Percentiles rank a stretch among this genome's conserved stretches.
These are phyloP conservation scores for Aspergillus sp. DNA, from an alignment of 2,329 filamentous ascomycete species.

Conservation along the genomic window DNA sequence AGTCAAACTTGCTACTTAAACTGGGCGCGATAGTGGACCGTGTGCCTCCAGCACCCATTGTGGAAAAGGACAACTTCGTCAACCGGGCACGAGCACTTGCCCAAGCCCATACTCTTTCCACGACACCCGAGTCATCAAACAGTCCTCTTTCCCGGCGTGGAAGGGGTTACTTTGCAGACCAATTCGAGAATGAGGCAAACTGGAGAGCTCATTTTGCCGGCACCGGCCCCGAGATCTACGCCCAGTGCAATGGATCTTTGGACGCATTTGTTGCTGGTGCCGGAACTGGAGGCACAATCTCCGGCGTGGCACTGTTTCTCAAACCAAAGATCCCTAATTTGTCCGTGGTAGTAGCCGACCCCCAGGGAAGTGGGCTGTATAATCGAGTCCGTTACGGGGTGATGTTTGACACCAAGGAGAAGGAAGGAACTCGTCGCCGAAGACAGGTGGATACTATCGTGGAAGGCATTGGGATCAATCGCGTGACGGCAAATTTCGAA, in stretches of 20 bases:
- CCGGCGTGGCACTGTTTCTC: slow-evolving; percentile 78
- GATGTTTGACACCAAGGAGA: slow-evolving; percentile 88
- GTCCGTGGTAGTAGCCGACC: slow-evolving; percentile 82
- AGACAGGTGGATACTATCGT: slow-evolving; percentile 95
- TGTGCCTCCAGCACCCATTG: slow-evolving; percentile 86
- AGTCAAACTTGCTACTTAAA: slow-evolving; percentile 82
- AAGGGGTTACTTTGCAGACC: slow-evolving; percentile 88
- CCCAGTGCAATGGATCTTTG: slow-evolving; percentile 70
- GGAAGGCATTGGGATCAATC: slow-evolving; percentile 93
- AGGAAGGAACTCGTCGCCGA: slow-evolving; percentile 83
- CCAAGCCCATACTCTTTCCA: slow-evolving; percentile 62
- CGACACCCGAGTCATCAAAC: slow-evolving; percentile 20
- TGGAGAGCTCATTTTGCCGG: slow-evolving; percentile 77
- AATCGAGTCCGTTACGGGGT: slow-evolving; percentile 91
- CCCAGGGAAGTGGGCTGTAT: slow-evolving; percentile 88
- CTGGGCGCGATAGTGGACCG: slow-evolving; percentile 91
- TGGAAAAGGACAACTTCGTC: slow-evolving; percentile 91
- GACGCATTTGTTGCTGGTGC: slow-evolving; percentile 92
- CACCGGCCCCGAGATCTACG: slow-evolving; percentile 87
- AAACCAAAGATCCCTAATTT: slow-evolving; percentile 69
- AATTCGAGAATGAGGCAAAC: slow-evolving; percentile 91
- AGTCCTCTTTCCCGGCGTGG: slow-evolving; percentile 53
- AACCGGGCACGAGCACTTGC: slow-evolving; percentile 82
- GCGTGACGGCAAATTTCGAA: slow-evolving; percentile 91
- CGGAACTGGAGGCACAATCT: slow-evolving; percentile 90